Evolutionary conservation across 176 grass and related monocot species (phyloP).

Genomic region (Rhynchospora breviuscula): DNA sequence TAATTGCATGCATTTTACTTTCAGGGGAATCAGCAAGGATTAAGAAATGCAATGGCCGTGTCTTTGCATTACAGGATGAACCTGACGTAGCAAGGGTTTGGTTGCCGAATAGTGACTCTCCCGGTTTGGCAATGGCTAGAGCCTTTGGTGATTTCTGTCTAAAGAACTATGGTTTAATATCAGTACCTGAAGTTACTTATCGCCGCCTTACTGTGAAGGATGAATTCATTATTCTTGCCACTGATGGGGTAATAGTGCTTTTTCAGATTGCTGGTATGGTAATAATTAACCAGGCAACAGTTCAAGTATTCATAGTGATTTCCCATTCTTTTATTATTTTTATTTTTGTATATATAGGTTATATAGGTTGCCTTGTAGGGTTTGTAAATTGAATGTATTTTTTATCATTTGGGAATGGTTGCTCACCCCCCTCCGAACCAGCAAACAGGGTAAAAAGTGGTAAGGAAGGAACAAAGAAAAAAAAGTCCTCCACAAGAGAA

Average conservation of each 20-base stretch:
- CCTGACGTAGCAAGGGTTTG: conserved; percentile 96
- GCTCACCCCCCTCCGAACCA: background rate
- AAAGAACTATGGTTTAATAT: conserved; percentile 99
- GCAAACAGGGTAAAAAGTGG: background rate
- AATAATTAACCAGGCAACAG: background rate
- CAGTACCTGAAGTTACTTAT: conserved; percentile 93
- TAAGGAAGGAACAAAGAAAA: background rate
- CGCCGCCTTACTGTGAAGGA: conserved; percentile 68
- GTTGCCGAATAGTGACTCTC: conserved; percentile 93
- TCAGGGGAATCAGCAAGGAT: conserved; percentile 90
- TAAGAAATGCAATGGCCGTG: conserved; percentile 84
- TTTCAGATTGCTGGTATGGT: background rate
- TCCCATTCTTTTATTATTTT: background rate
- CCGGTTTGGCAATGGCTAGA: conserved; percentile 98
- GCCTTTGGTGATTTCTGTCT: conserved; percentile 99
- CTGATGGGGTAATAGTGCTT: conserved; percentile 69
- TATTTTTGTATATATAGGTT: background rate
- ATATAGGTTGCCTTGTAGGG: background rate
- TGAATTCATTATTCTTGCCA: conserved; percentile 87
- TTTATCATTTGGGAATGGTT: background rate
- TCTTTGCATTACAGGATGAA: conserved; percentile 96
- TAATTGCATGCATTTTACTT: background rate
- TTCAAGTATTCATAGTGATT: background rate
- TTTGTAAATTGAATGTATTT: background rate
- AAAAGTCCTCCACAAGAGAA: background rate